A percentile compares a stretch with the other conserved stretches of the same genome.
phyloP scores from a whole-genome alignment of 2,329 filamentous ascomycete species.

The Colletotrichum incanum region DNA sequence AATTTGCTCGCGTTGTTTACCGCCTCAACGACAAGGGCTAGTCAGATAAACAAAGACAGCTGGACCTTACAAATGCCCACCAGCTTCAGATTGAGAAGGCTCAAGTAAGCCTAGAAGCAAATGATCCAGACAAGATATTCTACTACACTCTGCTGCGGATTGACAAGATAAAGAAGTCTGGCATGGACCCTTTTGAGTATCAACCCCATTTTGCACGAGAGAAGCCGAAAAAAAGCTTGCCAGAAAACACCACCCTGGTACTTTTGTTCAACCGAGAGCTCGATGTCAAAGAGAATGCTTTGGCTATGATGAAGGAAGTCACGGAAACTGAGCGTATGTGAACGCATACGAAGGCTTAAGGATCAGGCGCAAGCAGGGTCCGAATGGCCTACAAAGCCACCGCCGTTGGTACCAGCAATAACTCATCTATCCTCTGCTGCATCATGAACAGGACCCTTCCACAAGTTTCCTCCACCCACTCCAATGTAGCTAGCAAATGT shows the following conservation, averaged over 20 bases:
- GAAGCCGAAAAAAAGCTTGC: conserved; percentile 39
- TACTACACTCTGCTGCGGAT: conserved; percentile 61
- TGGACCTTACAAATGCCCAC: conserved; percentile 53
- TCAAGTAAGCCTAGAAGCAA: conserved; percentile 51
- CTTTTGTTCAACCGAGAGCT: conserved; percentile 61
- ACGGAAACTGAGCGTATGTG: conserved; percentile 38
- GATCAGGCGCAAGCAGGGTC: not conserved
- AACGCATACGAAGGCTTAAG: conserved; percentile 20
- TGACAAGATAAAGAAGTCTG: conserved; percentile 54
- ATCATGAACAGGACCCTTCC: too few relatives aligned
- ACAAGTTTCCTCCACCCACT: too few relatives aligned
- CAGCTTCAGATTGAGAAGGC: conserved; percentile 61
- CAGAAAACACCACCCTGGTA: conserved; percentile 59
- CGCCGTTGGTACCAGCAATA: too few relatives aligned
- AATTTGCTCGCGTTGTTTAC: conserved; percentile 54
- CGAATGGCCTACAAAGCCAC: too few relatives aligned
- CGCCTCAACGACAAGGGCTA: conserved; percentile 54
- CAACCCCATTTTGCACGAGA: conserved; percentile 17
- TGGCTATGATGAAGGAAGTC: conserved; percentile 42
- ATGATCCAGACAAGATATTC: conserved; percentile 57
- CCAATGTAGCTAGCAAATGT: too few relatives aligned
- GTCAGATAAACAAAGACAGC: conserved; percentile 56
- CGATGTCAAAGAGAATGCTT: conserved; percentile 48
- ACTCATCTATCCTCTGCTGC: too few relatives aligned
- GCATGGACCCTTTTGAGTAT: conserved; percentile 38